Percentiles rank a stretch among this genome's conserved stretches.
phyloP scores from a whole-genome alignment of 148 eudicot species.

The Vaccinium macrocarpon region DNA sequence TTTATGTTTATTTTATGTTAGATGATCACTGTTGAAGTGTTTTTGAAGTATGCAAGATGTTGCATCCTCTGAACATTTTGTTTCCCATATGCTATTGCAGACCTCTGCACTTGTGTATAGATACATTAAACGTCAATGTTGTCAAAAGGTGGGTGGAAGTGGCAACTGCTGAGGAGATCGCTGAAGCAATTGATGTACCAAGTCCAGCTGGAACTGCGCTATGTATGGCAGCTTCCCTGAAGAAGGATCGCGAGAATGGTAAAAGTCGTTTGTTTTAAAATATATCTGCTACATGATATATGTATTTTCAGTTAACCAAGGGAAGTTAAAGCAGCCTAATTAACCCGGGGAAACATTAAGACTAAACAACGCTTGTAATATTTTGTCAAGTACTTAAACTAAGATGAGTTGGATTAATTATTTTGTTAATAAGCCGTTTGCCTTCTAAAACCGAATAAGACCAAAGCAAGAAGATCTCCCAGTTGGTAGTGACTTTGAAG shows the following conservation, averaged over 20 bases:
- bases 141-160: conserved; percentile 83
- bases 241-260: conserved; percentile 88
- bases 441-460: no score
- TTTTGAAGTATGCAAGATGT: conserved; percentile 72
- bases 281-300: background rate
- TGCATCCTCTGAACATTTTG: conserved; percentile 41
- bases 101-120: conserved; percentile 77
- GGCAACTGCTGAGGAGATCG: conserved; percentile 65
- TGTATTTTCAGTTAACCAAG: no score
- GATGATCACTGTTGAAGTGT: conserved; percentile 53
- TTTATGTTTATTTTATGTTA: no score
- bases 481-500: no score
- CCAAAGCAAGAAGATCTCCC: no score
- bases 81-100: conserved; percentile 36
- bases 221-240: conserved; percentile 86
- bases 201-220: conserved; percentile 77
- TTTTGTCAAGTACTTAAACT: no score
- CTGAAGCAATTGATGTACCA: conserved; percentile 65
- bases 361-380: no score
- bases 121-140: conserved; percentile 71
- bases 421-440: no score
- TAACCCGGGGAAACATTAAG: no score
- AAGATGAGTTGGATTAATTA: no score
- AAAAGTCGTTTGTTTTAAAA: conserved; percentile 1
- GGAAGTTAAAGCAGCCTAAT: no score